phyloP scores from a whole-genome alignment of 495 filamentous ascomycete genomes.

The Xylaria curta region DNA sequence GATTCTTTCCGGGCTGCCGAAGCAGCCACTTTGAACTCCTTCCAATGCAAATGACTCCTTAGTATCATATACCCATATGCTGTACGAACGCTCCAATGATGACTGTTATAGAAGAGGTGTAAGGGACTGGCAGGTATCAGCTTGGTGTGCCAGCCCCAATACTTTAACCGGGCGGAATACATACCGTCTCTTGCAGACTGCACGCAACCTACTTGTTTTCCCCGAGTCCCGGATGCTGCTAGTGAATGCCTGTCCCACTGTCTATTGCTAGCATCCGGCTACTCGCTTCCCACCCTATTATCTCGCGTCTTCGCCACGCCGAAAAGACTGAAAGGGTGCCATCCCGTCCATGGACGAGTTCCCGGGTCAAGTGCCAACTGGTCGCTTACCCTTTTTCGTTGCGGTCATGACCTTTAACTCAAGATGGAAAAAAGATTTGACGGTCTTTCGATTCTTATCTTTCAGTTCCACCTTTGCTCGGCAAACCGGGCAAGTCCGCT shows the following conservation, averaged over 20 bases:
- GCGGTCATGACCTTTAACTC: conserved; percentile 66
- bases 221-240: not conserved
- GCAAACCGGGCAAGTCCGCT: conserved; percentile 60
- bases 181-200: not conserved
- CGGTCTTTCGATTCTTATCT: conserved; percentile 45
- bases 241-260: not conserved
- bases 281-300: conserved; percentile 18
- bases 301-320: conserved; percentile 35
- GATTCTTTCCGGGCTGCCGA: conserved; percentile 14
- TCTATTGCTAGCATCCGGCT: not conserved
- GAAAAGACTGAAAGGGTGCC: conserved; percentile 9
- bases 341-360: not conserved
- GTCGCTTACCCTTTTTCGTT: conserved; percentile 53
- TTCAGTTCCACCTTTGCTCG: conserved; percentile 62
- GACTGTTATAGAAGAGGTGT: not conserved
- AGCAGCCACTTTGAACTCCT: conserved; percentile 21
- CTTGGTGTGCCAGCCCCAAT: not conserved
- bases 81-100: conserved; percentile 7
- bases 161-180: not conserved
- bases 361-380: conserved; percentile 29
- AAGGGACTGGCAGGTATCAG: not conserved
- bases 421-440: conserved; percentile 60
- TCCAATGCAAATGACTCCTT: conserved; percentile 21
- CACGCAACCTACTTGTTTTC: not conserved
- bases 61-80: conserved; percentile 18